Base-by-base conservation (phyloP, 2,329 filamentous ascomycete species). In the Monosporascus ibericus region DNA sequence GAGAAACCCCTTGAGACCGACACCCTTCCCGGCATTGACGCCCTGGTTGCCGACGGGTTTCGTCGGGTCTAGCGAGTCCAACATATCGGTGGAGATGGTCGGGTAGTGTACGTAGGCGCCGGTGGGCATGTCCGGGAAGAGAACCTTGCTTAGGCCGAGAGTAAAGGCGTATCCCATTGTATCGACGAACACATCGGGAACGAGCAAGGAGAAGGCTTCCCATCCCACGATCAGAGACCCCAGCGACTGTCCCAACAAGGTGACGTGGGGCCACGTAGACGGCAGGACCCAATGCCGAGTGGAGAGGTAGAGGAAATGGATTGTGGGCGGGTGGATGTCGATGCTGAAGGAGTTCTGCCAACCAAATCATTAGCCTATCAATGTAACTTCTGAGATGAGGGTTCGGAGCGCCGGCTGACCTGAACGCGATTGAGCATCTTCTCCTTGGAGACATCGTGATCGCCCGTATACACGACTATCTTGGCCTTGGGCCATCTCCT, bases 161-260 rank as follows among this genome's bases (percentile, higher is more conserved):
- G 88, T 82, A 67, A 97, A 99, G 25, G 92, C 91, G 65, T 96
- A 99, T 56, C 94, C 94, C 92, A 99, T 96, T 2, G 94, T 99
- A 66, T 99, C 94, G 62, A 99, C 79, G 68, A 97, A 96, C 49
- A 97, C 81, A 68, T 99, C 94, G 0, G 94, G 94, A 0, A 92
- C 88, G 3, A 97, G 78, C 3, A 96, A 81, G n/a, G 83, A 86
- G 68, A 99, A 94, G 11, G 92, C 92, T 65, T 99, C 92, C 78
- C 90, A 94, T 25, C 88, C 92, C 50, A 99, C 78, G 27, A 96
- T 68, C 46, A 99, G 66, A 6, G 92, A 96, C 42, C 94, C 94
- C 3, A 97, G 66, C 2, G 90, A 95, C 69, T 99, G 94, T n/a
- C 92, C 92, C 3, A 96, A 77, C 5, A 99, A 82, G 1, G 94